A percentile compares a stretch with the other conserved stretches of the same genome.
Conservation (phyloP, 139 green algal species). For the Yamagishiella unicocca region DNA sequence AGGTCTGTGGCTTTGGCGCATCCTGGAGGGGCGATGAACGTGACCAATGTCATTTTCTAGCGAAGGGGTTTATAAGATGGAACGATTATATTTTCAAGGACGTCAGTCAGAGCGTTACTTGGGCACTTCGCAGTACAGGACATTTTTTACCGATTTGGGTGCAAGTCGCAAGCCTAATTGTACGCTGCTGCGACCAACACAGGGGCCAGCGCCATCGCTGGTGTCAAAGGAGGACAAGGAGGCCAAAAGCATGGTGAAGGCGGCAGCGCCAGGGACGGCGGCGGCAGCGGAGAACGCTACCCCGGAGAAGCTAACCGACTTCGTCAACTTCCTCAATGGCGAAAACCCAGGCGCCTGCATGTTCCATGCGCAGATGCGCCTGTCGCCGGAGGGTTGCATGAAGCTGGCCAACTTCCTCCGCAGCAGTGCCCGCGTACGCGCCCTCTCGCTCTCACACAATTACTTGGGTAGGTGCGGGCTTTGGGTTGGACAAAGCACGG, state of each 20-base stretch:
- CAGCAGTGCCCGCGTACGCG: conserved; percentile 51
- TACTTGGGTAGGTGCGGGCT: conserved; percentile 62
- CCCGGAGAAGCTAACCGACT: conserved; percentile 58
- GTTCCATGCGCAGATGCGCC: conserved; percentile 73
- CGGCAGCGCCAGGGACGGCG: neutral
- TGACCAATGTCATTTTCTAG: no score
- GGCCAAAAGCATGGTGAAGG: neutral
- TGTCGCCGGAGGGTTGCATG: conserved; percentile 62
- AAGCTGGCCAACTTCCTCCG: conserved; percentile 65
- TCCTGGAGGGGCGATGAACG: no score
- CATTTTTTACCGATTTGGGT: no score
- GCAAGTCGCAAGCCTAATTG: no score
- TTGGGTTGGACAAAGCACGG: no score
- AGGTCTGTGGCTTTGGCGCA: no score
- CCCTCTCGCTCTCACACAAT: conserved; percentile 67
- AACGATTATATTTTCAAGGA: no score
- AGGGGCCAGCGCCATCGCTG: neutral
- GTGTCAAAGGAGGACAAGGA: neutral
- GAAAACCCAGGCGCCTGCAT: conserved; percentile 58
- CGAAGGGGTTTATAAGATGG: no score
- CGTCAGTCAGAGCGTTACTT: no score
- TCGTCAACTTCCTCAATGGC: conserved; percentile 65
- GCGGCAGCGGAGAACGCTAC: conserved; percentile 10
- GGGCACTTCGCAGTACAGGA: no score
- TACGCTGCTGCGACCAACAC: no score